Evolutionary conservation across 768 basidiomycete species (phyloP).

Genomic region (Mycena olivaceomarginata): DNA sequence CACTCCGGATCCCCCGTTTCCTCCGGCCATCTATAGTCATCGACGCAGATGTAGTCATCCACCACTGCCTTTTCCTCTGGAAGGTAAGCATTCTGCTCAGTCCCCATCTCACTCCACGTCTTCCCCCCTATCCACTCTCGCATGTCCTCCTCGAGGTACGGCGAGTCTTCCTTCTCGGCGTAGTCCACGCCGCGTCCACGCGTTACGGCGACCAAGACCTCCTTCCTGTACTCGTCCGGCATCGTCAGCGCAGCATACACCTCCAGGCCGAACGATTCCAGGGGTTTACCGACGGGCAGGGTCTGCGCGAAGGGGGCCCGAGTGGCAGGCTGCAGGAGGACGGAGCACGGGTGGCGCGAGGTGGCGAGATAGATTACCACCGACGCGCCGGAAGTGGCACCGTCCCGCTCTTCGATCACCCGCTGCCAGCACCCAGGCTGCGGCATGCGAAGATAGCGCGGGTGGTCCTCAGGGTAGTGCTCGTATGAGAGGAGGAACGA

Average conservation of each 20-base stretch:
- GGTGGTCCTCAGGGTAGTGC: background rate
- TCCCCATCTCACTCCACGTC: too few species aligned
- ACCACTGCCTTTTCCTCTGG: too few species aligned
- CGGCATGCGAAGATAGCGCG: background rate
- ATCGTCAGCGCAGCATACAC: background rate
- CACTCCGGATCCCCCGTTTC: too few species aligned
- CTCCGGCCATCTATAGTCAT: too few species aligned
- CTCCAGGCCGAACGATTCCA: background rate
- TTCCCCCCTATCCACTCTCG: background rate
- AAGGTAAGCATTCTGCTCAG: too few species aligned
- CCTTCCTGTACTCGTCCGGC: constrained; percentile 9
- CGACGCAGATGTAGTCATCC: too few species aligned
- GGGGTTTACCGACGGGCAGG: constrained; percentile 1
- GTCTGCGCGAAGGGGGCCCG: constrained; percentile 22
- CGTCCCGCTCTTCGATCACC: constrained; percentile 16
- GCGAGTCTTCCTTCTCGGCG: constrained; percentile 20
- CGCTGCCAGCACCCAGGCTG: constrained; percentile 6
- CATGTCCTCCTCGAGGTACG: constrained; percentile 11
- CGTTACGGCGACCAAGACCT: constrained; percentile 14
- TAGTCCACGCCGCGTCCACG: constrained; percentile 19
- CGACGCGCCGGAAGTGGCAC: constrained; percentile 5
- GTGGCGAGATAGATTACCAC: constrained; percentile 21
- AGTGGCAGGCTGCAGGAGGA: constrained; percentile 11
- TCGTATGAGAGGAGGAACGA: constrained; percentile 18
- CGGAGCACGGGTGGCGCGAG: background rate